Evolutionary conservation across 192 early-diverging fungal genomes (phyloP).

Genomic region (Powellomyces hirtus): DNA sequence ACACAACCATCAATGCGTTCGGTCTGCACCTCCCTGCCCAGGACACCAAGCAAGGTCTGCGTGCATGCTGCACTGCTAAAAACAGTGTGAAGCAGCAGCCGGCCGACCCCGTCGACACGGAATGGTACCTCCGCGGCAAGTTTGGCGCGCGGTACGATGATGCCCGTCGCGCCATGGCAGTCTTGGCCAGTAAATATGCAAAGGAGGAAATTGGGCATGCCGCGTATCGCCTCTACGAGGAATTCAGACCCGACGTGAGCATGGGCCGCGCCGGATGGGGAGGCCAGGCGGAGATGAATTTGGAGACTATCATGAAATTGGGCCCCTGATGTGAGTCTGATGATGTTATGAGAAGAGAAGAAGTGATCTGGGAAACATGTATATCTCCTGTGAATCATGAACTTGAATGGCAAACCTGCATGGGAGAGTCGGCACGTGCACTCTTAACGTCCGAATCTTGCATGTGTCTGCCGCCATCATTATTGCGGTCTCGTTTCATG

Average conservation of each 20-base stretch:
- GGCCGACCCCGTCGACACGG: neutral
- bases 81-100: neutral
- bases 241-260: neutral
- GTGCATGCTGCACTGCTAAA: neutral
- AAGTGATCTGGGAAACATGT: too few species aligned
- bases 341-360: too few species aligned
- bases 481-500: too few species aligned
- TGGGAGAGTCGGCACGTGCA: too few species aligned
- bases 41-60: neutral
- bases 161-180: neutral
- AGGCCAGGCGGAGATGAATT: too few species aligned
- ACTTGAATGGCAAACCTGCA: too few species aligned
- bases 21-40: neutral
- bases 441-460: too few species aligned
- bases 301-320: too few species aligned
- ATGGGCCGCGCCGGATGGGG: neutral
- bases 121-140: slow-evolving; percentile 3
- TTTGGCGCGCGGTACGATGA: slow-evolving; percentile 11
- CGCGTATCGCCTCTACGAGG: neutral
- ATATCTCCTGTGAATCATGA: too few species aligned
- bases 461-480: too few species aligned
- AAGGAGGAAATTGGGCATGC: neutral
- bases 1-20: neutral
- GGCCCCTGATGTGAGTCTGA: too few species aligned
- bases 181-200: neutral